phyloP scores from a whole-genome alignment of 1,284 basidiomycete species.

The Farysia itapuensis region DNA sequence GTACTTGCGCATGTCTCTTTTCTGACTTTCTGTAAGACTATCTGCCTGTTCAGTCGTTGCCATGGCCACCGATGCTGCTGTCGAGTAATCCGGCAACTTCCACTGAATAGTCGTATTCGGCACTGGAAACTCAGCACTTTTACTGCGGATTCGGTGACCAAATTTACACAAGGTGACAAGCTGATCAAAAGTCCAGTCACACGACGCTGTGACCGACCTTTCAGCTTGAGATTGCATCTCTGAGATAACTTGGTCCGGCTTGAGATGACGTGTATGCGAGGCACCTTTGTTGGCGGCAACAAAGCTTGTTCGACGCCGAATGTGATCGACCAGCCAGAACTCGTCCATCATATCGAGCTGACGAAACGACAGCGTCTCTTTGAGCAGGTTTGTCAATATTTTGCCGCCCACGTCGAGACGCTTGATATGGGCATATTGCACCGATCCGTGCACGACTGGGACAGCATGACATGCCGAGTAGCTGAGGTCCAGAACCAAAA shows the following conservation, averaged over 20 bases:
- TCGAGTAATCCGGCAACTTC: no score
- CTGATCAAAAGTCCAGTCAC: no score
- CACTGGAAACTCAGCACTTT: no score
- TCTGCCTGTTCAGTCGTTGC: no score
- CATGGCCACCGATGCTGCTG: no score
- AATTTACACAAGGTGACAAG: neutral
- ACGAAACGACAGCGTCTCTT: conserved; percentile 86
- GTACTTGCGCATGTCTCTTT: neutral
- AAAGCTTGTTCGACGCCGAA: conserved; percentile 85
- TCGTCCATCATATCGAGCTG: conserved; percentile 99
- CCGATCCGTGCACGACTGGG: conserved; percentile 75
- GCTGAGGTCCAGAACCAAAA: conserved; percentile 81
- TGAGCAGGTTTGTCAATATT: conserved; percentile 88
- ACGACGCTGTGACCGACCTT: no score
- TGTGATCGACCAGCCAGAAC: conserved; percentile 84
- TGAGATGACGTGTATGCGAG: no score
- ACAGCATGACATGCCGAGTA: conserved; percentile 90
- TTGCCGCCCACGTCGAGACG: conserved; percentile 93
- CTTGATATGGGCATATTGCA: conserved; percentile 73
- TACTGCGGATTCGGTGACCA: neutral
- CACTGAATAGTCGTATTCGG: no score
- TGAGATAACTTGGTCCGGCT: no score
- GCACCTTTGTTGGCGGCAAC: conserved; percentile 65
- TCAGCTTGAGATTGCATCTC: no score
- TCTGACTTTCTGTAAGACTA: no score